Conservation (phyloP, 2,329 filamentous ascomycete species). For the Fragosphaeria purpurea region DNA sequence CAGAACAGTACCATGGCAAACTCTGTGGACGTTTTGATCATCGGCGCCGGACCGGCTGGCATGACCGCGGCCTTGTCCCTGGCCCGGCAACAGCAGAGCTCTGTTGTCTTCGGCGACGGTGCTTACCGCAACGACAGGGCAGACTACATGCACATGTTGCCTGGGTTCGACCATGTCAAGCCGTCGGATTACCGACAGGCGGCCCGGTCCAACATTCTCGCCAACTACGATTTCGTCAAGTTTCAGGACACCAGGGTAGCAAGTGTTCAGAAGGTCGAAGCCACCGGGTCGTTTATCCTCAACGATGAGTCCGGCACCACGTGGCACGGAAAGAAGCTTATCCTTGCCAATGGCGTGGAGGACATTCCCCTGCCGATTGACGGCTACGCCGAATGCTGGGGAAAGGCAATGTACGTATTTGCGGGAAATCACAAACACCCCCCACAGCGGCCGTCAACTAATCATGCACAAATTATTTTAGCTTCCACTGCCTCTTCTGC, state of each 20-base stretch:
- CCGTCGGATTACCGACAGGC: constrained; percentile 26
- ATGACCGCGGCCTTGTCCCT: constrained; percentile 19
- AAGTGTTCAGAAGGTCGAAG: constrained; percentile 17
- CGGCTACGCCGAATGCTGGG: constrained; percentile 48
- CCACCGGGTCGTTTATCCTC: constrained; percentile 20
- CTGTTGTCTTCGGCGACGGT: constrained; percentile 39
- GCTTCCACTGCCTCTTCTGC: constrained; percentile 51
- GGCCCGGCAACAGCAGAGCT: constrained; percentile 37
- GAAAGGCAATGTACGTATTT: constrained; percentile 33
- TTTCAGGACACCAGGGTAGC: constrained; percentile 21
- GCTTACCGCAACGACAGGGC: constrained; percentile 40
- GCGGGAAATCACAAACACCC: too few relatives aligned
- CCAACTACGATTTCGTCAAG: constrained; percentile 25
- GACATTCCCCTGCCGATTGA: constrained; percentile 41
- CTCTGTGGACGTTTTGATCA: not conserved
- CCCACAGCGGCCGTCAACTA: not conserved
- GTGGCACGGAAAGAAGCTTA: constrained; percentile 41
- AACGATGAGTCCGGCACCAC: constrained; percentile 29
- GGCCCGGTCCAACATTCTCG: constrained; percentile 22
- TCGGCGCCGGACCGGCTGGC: constrained; percentile 2
- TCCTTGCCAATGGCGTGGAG: constrained; percentile 42
- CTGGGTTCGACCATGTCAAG: constrained; percentile 27
- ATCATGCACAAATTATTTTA: constrained; percentile 10
- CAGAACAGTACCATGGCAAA: too few relatives aligned
- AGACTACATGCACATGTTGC: constrained; percentile 37